Base-by-base conservation (phyloP, 768 basidiomycete species). In the Boletus rex-veris region DNA sequence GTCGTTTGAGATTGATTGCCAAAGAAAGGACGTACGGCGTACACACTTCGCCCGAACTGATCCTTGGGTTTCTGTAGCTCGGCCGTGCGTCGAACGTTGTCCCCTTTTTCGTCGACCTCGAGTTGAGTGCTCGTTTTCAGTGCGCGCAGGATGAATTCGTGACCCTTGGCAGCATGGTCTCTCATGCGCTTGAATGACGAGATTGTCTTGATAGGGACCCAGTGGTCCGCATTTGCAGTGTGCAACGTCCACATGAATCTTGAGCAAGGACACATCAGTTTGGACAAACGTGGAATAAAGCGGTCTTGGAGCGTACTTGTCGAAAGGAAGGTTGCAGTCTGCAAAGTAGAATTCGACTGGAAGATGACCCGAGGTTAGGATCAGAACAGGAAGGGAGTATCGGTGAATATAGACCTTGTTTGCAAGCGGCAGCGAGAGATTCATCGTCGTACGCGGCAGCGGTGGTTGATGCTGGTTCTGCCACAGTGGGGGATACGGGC, bases 161-260 rank as follows among this genome's bases (percentile, higher is more conserved):
- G 54, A 7, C 92, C 92, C 30, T 77, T 69, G 26, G 71, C 67
- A 4, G 77, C 46, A 65, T 80, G 89, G 28, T 90, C 88, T 38
- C 82, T 78, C 95, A 98, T 98, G 56, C 94, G 89, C 71, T 95
- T 95, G 84, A 98, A 98, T 7, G 92, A 94, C 7, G 88, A 80
- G 52, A 98, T 83, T 3, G 87, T 91, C 50, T 85, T 74, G 66
- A 98, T 80, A 2, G 94, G 85, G 6, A 98, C 82, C 93, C 93
- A 98, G 64, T 97, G 92, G 39, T 90, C 86, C 2, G 81, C 75
- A 58, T 85, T 86, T 58, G 87, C 85, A 24, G 84, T 82, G 69
- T 96, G 85, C 44, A 95, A 74, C 4, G 88, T 84, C 92, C 93
- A 98, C 90, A 97, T 92, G 77, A 94, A 97, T 74, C 92, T 93